Evolutionary conservation across 805 yeast genomes (phyloP), one percentile per base, ranked within the genome.

Genomic region (Kurtzmaniella cleridarum): DNA sequence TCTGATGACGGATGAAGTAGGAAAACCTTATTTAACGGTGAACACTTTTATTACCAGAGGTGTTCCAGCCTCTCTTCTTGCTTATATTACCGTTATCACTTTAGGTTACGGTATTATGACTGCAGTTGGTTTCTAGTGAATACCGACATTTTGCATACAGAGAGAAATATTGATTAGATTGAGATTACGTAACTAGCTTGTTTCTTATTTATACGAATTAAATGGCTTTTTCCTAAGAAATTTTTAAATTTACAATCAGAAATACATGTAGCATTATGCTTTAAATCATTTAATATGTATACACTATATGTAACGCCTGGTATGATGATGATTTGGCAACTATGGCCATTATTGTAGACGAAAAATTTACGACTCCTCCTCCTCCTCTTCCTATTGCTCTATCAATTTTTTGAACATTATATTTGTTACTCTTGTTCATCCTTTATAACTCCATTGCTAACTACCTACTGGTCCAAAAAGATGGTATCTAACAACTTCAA

Each of bases 31-130:
- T 41, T 55, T 66, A 43, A 59, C 69, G 9, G 71, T 66, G 13
- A 60, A 60, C 34, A 65, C 69, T 3, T 66, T 66, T 38, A 66
- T 66, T 36, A 65, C 66, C 13, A 51, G 71, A 45, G 72, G 72
- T 39, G 68, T 66, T 5, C 71, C 72, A 2, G 64, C 66, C 12
- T 59, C 66, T 27, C 44, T 65, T 20, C 60, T 66, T 45, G 66
- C 66, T 14, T 66, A 60, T 45, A 41, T 55, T 4, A 46, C 59
- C 30, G 59, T 63, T 27, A 54, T 66, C 11, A 57, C 69, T 33
- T 48, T 66, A 36, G 72, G 72, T 16, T 66, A 65, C 45, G 71
- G 66, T 40, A 62, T 62, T 28, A 66, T 66, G 72, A 41, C 48
- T 12, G 47, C 61, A 32, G 45, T 60, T 30, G 45, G 54, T 15